Base-by-base conservation (phyloP, 192 early-diverging fungal species). In the Gonapodya prolifera region DNA sequence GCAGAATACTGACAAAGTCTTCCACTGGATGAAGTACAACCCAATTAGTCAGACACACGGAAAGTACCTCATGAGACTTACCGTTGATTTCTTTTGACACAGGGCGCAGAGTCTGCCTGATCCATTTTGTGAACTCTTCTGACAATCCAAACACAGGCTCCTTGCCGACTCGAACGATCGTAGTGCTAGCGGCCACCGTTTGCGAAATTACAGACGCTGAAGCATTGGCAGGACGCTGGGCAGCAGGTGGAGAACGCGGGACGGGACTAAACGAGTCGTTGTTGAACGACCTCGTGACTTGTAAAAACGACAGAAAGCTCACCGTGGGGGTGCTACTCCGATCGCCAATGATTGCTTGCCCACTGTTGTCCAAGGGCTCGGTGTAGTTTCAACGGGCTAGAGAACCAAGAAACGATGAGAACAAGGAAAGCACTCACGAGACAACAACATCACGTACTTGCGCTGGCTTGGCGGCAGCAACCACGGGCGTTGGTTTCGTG, bases 1-100 rank as follows among this genome's bases (percentile, higher is more conserved):
- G 80, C 36, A 94, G 82, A 86, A 94, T 90, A 79, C 89, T 84
- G 74, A 94, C 88, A 75, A 93, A 93, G 71, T 94, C 92, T 70
- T 90, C 88, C 13, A 83, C 80, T 83, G 80, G 71, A 71, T 1
- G 34, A 29, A 18, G 28, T 13, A 73, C 2, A 73, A 8, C 18
- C 8, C 31, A 18, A 73, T 73, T 32, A 73, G 71, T 2, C 71
- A 32, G 71, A 23, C 8, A 16, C 71, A 73, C 18, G 71, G 71
- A 16, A 13, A 2, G 28, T 32, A 30, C 71, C 71, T n/a, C n/a
- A n/a, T n/a, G n/a, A n/a, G n/a, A 32, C 33, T 87, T 86, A 78
- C 88, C 86, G 73, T 86, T 88, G 2, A 91, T 84, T 77, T 84
- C 85, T 8, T 76, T 75, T 70, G 84, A 84, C 1, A 90, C 82